Conservation (phyloP, 345 rosid species). For the Cardamine resedifolia region DNA sequence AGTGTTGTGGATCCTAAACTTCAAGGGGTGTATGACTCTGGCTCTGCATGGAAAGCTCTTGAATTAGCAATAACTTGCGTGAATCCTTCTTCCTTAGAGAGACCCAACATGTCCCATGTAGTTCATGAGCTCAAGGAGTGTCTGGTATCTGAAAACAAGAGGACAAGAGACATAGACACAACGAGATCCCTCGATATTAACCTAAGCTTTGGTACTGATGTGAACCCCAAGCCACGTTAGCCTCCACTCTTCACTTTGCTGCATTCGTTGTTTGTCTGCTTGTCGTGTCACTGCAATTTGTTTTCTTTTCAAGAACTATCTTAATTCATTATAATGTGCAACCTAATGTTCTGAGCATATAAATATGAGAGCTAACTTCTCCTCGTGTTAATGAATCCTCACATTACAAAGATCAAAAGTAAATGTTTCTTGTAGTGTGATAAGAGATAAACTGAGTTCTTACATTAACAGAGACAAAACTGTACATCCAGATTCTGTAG, state of each 20-base stretch:
- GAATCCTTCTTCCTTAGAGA: conserved; percentile 24
- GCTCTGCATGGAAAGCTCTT: conserved; percentile 50
- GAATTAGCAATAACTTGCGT: conserved; percentile 51
- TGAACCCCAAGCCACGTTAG: conserved; percentile 31
- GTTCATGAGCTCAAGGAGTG: conserved; percentile 44
- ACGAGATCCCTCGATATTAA: conserved; percentile 6
- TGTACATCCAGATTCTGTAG: conserved; percentile 29
- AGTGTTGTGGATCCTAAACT: conserved; percentile 48
- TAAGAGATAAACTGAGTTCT: conserved; percentile 4
- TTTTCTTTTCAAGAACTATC: background rate
- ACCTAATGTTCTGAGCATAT: background rate
- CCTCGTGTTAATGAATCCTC: background rate
- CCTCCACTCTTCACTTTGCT: background rate
- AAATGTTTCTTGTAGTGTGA: conserved; percentile 1
- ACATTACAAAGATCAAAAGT: conserved; percentile 22
- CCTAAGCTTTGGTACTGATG: conserved; percentile 24
- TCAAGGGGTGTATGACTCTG: conserved; percentile 28
- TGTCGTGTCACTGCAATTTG: background rate
- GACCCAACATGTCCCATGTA: conserved; percentile 47
- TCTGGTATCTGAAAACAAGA: conserved; percentile 29
- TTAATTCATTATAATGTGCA: background rate
- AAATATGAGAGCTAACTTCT: background rate
- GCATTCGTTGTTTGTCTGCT: background rate
- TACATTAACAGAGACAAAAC: conserved; percentile 25
- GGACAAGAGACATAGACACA: conserved; percentile 1